Percentiles rank a stretch among this genome's conserved stretches.
phyloP scores from a whole-genome alignment of 2,329 filamentous ascomycete species.

The Colletotrichum lini region DNA sequence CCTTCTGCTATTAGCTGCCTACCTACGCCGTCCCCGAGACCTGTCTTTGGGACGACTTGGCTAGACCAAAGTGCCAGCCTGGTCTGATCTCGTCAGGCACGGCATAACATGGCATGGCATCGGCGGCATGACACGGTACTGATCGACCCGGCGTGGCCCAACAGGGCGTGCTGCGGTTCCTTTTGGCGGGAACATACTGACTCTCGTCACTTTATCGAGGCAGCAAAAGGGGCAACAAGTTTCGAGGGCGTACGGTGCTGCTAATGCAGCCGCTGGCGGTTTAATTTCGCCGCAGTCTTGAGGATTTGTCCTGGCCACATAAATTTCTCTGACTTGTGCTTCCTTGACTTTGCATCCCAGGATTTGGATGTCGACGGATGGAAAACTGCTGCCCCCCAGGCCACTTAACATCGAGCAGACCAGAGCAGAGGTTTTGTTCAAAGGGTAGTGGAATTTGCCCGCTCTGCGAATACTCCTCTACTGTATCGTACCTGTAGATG shows the following conservation, averaged over 20 bases:
- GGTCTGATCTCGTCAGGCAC: background rate
- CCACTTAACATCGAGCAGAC: constrained; percentile 10
- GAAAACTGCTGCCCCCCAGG: background rate
- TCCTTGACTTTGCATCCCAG: background rate
- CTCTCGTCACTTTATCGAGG: background rate
- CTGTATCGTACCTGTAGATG: background rate
- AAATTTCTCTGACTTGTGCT: background rate
- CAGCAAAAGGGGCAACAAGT: background rate
- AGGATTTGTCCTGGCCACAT: background rate
- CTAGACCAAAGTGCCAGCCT: constrained; percentile 18
- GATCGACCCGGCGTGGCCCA: background rate
- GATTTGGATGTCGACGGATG: background rate
- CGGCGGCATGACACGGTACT: background rate
- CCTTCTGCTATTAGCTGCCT: constrained; percentile 17
- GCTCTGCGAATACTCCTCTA: background rate
- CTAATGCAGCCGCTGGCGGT: background rate
- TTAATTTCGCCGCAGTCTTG: background rate
- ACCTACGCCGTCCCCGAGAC: constrained; percentile 28
- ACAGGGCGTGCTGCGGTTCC: background rate
- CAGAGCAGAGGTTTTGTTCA: constrained; percentile 1
- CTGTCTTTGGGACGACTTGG: constrained; percentile 17
- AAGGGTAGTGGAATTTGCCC: background rate
- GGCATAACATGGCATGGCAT: constrained; percentile 10
- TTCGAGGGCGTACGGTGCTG: background rate
- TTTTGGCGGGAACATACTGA: background rate